Evolutionary conservation across 352 stramenopile species (phyloP).

Genomic region (Phytopythium montanum): DNA sequence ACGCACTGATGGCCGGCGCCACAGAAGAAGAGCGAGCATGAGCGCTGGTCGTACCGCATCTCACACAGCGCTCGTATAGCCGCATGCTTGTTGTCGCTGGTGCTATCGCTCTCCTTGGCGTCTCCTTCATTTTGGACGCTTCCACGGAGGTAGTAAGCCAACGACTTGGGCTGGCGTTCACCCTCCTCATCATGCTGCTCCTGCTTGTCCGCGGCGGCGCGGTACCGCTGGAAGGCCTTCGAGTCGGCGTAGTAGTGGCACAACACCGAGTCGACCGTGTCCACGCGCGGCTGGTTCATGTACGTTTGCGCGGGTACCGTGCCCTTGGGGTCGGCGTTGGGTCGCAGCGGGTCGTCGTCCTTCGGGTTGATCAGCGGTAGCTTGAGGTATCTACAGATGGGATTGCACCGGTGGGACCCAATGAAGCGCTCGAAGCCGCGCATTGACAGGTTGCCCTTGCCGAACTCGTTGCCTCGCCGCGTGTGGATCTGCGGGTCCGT

Average conservation of each 20-base stretch:
- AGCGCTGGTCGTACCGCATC: constrained; percentile 22
- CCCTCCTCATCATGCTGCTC: constrained; percentile 14
- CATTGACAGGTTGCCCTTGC: constrained; percentile 72
- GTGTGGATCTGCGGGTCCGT: constrained; percentile 95
- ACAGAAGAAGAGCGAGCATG: constrained; percentile 29
- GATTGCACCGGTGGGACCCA: constrained; percentile 75
- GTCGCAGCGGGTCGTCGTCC: constrained; percentile 20
- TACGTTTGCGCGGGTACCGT: constrained; percentile 68
- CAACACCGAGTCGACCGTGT: constrained; percentile 58
- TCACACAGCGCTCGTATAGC: not conserved
- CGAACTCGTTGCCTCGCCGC: constrained; percentile 71
- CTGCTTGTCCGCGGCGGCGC: constrained; percentile 33
- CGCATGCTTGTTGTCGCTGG: not conserved
- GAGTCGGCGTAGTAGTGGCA: constrained; percentile 76
- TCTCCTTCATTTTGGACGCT: not conserved
- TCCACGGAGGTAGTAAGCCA: constrained; percentile 10
- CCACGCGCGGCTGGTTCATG: constrained; percentile 60
- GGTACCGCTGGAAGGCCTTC: constrained; percentile 66
- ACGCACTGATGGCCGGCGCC: constrained; percentile 23
- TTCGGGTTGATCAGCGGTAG: constrained; percentile 69
- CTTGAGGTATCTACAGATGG: constrained; percentile 77
- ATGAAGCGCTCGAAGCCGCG: constrained; percentile 74
- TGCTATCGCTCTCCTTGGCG: constrained; percentile 19
- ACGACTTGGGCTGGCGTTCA: not conserved
- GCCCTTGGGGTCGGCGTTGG: constrained; percentile 33